Conservation (phyloP, 1,284 basidiomycete genomes). For the Trametes polyzona region DNA sequence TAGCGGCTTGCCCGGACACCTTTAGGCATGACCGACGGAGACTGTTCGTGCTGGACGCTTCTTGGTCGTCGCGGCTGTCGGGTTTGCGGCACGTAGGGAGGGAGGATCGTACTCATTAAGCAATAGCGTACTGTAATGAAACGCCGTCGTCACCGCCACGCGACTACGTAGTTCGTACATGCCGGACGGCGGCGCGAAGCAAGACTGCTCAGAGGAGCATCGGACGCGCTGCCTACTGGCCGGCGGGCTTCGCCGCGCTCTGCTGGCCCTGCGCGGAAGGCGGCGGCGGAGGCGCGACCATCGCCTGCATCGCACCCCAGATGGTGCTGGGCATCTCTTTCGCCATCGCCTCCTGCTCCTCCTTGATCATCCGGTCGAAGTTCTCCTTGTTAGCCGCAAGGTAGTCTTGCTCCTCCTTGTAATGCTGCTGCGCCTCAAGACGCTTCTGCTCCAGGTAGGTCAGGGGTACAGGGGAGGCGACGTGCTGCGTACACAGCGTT, state of each 20-base stretch:
- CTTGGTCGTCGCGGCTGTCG: too few relatives aligned
- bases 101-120: too few relatives aligned
- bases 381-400: conserved; percentile 81
- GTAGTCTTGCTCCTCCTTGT: conserved; percentile 89
- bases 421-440: conserved; percentile 82
- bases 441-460: conserved; percentile 94
- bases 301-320: conserved; percentile 32
- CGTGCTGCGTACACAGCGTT: conserved; percentile 18
- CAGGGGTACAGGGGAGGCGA: conserved; percentile 54
- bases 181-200: too few relatives aligned
- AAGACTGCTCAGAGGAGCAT: too few relatives aligned
- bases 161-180: too few relatives aligned
- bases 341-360: conserved; percentile 81
- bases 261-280: not conserved
- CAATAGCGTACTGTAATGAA: too few relatives aligned
- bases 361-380: conserved; percentile 79
- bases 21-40: too few relatives aligned
- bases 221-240: too few relatives aligned
- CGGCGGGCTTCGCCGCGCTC: not conserved
- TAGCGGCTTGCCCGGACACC: too few relatives aligned
- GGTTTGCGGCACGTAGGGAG: too few relatives aligned
- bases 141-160: too few relatives aligned
- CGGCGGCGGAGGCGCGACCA: conserved; percentile 16
- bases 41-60: too few relatives aligned
- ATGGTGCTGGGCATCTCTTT: conserved; percentile 54